A percentile compares a stretch with the other conserved stretches of the same genome.
Evolutionary conservation across 805 yeast species (phyloP).

Genomic region (Metschnikowia corniflorae): DNA sequence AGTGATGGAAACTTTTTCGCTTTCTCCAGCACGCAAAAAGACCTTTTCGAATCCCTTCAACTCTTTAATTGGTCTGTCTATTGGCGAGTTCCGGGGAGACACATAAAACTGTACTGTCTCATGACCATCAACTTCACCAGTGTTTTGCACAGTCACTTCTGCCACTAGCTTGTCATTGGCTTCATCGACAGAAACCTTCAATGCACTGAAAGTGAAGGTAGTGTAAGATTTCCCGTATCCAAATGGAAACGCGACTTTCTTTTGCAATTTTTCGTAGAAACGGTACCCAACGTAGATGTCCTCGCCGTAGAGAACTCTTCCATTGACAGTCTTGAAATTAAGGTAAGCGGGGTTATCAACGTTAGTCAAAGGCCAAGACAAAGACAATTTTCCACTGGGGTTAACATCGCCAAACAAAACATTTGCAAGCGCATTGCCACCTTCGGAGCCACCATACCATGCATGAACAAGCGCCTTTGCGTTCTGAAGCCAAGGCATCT

Average conservation of each 20-base stretch:
- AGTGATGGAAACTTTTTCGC: slow-evolving; percentile 33
- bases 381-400: slow-evolving; percentile 57
- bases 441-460: slow-evolving; percentile 57
- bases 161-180: slow-evolving; percentile 28
- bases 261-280: slow-evolving; percentile 51
- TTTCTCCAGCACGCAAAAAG: slow-evolving; percentile 42
- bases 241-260: slow-evolving; percentile 53
- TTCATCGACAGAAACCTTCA: slow-evolving; percentile 24
- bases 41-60: slow-evolving; percentile 57
- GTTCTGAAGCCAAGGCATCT: slow-evolving; percentile 49
- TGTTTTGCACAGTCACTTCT: slow-evolving; percentile 43
- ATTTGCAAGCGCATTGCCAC: slow-evolving; percentile 59
- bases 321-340: slow-evolving; percentile 49
- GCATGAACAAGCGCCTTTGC: slow-evolving; percentile 48
- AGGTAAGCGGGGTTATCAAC: slow-evolving; percentile 57
- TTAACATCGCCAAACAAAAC: slow-evolving; percentile 56
- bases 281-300: slow-evolving; percentile 64
- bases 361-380: slow-evolving; percentile 50
- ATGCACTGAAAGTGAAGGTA: slow-evolving; percentile 39
- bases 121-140: slow-evolving; percentile 47
- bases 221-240: slow-evolving; percentile 65
- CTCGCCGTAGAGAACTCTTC: slow-evolving; percentile 59
- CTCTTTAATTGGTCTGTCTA: slow-evolving; percentile 55
- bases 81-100: slow-evolving; percentile 31
- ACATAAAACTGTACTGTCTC: slow-evolving; percentile 58